A percentile compares a stretch with the other conserved stretches of the same genome.
These are phyloP conservation scores for Tetradesmus lagerheimii DNA, from an alignment of 139 green algal genomes.

Conservation along the genomic window DNA sequence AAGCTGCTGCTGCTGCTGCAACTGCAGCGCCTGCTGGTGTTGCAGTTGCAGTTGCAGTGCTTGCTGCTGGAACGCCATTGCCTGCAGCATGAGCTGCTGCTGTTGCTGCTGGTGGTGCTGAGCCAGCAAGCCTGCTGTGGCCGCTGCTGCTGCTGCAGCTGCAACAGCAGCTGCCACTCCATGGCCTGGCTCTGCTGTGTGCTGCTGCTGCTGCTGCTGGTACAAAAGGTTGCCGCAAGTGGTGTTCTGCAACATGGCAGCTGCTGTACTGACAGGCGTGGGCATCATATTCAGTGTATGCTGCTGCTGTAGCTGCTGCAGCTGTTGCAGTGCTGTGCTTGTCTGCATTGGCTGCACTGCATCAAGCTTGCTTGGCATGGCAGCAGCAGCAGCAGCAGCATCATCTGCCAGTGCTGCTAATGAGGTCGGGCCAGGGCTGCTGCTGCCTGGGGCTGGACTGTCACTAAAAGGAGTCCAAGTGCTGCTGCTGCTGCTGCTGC, in stretches of 20 bases:
- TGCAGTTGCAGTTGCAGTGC: background rate
- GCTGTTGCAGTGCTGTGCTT: background rate
- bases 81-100: background rate
- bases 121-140: background rate
- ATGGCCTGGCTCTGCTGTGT: background rate
- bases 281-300: background rate
- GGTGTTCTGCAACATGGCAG: background rate
- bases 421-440: background rate
- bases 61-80: background rate
- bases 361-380: background rate
- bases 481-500: constrained; percentile 23
- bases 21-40: no score
- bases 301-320: background rate
- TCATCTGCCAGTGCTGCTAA: background rate
- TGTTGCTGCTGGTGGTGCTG: background rate
- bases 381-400: background rate
- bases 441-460: background rate
- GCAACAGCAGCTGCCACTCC: background rate
- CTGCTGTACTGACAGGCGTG: background rate
- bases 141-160: background rate
- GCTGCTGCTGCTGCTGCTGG: background rate
- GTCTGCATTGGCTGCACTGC: background rate
- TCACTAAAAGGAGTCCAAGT: background rate
- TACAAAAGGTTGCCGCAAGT: background rate
- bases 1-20: background rate